phyloP scores from a whole-genome alignment of 805 yeast species.

The Helenozyma rhizophorensis region DNA sequence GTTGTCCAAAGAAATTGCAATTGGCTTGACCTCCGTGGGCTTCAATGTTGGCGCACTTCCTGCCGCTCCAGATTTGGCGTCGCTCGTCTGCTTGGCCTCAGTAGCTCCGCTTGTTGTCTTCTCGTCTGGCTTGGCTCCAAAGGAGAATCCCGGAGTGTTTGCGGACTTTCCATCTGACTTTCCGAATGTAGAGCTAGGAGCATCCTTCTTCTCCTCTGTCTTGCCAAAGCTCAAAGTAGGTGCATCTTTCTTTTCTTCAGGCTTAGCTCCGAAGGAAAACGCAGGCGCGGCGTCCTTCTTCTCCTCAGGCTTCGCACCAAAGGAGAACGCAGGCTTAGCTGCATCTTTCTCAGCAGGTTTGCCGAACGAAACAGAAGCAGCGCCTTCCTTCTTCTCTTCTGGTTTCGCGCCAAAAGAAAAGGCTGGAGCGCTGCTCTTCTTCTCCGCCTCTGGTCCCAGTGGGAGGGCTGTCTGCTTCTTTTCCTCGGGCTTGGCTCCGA shows the following conservation, averaged over 20 bases:
- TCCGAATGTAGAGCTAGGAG: not conserved
- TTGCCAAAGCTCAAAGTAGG: slow-evolving; percentile 17
- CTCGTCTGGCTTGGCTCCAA: slow-evolving; percentile 19
- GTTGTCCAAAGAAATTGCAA: slow-evolving; percentile 76
- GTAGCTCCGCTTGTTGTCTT: not conserved
- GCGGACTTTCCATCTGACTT: slow-evolving; percentile 4
- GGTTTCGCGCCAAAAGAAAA: slow-evolving; percentile 9
- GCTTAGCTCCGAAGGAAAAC: slow-evolving; percentile 14
- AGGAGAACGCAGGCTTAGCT: slow-evolving; percentile 12
- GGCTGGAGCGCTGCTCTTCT: slow-evolving; percentile 5
- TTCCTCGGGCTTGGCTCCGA: slow-evolving; percentile 23
- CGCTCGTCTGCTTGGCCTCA: slow-evolving; percentile 16
- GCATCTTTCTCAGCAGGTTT: slow-evolving; percentile 4
- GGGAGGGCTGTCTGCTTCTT: slow-evolving; percentile 14
- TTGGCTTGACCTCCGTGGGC: slow-evolving; percentile 56
- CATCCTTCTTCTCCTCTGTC: slow-evolving; percentile 17
- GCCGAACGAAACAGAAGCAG: slow-evolving; percentile 4
- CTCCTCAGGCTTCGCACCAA: slow-evolving; percentile 20
- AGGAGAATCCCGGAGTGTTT: slow-evolving; percentile 16
- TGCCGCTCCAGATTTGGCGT: slow-evolving; percentile 14
- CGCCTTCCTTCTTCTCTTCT: not conserved
- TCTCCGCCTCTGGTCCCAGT: slow-evolving; percentile 15
- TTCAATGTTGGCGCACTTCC: slow-evolving; percentile 31
- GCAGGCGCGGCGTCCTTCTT: slow-evolving; percentile 13
- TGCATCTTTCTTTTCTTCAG: slow-evolving; percentile 15